phyloP scores from a whole-genome alignment of 805 yeast species.

The Spathaspora hagerdaliae region DNA sequence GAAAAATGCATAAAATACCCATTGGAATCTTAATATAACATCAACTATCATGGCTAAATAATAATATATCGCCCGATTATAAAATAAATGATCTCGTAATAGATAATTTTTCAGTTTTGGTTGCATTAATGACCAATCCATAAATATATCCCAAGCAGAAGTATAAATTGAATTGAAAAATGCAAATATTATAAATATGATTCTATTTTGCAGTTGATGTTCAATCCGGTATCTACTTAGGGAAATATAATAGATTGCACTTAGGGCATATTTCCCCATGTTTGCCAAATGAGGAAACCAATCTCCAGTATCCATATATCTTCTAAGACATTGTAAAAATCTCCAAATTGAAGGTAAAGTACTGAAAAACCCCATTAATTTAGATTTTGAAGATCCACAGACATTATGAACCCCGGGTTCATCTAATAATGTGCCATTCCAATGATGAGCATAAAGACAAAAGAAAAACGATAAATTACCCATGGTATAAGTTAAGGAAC shows the following conservation, averaged over 20 bases:
- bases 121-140: slow-evolving; percentile 95
- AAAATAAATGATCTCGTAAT: slow-evolving; percentile 70
- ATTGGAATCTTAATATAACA: slow-evolving; percentile 75
- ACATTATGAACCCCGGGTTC: slow-evolving; percentile 26
- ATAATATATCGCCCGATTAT: slow-evolving; percentile 46
- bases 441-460: slow-evolving; percentile 72
- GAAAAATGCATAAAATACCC: slow-evolving; percentile 87
- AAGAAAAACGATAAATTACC: slow-evolving; percentile 83
- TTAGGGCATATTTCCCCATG: slow-evolving; percentile 67
- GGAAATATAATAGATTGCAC: slow-evolving; percentile 64
- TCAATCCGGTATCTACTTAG: slow-evolving; percentile 78
- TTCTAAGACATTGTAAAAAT: slow-evolving; percentile 82
- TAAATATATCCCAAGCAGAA: slow-evolving; percentile 81
- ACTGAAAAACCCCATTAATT: slow-evolving; percentile 76
- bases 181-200: slow-evolving; percentile 70
- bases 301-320: slow-evolving; percentile 90
- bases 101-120: slow-evolving; percentile 51
- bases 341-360: slow-evolving; percentile 90
- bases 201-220: slow-evolving; percentile 35
- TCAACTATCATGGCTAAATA: slow-evolving; percentile 73
- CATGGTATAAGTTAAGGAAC: slow-evolving; percentile 83
- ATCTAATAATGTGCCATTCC: slow-evolving; percentile 51
- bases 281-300: slow-evolving; percentile 96
- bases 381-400: slow-evolving; percentile 79
- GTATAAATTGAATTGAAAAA: slow-evolving; percentile 66